Base-by-base conservation (phyloP, 495 filamentous ascomycete genomes). In the Xanthoparmelia taractica region DNA sequence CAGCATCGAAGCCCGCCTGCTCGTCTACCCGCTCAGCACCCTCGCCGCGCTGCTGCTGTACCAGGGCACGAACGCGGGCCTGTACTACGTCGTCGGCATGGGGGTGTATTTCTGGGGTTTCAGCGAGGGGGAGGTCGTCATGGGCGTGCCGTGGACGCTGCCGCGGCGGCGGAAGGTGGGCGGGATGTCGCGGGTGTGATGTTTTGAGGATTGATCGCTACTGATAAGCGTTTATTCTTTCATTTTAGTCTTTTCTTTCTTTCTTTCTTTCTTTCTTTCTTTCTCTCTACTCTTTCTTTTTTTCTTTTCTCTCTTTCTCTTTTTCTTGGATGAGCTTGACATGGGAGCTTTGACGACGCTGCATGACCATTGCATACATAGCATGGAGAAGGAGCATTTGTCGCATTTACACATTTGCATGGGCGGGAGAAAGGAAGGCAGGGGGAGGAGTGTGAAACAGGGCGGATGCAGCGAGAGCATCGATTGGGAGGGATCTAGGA, bases 81-180 rank as follows among this genome's bases (percentile, higher is more conserved):
- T 97, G 45, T 99, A 97, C 73, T 96, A 97, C 75, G 70, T 93
- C 15, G 85, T 97, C 59, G 95, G 91, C 0, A 84, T 95, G 72
- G 84, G 72, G 5, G 88, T 91, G 7, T 99, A 96, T 71, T 97
- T 97, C 70, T 97, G 94, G 92, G 95, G 89, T 0, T 97, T 93
- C 69, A 91, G 85, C 66, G 94, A 97, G 77, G 95, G 95, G 73
- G 95, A 99, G 87, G 91, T 96, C 73, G 81, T 86, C 0, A 84
- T 82, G 72, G 73, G 80, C 4, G 74, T 78, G 61, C 83, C 83
- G n/a, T 86, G 83, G 83, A 81, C 74, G 18, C 68, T 82, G 62
- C 80, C 80, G 0, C 75, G 75, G 60, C 60, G 63, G 62, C 77
- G 77, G 2, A 78, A 75, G 45, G 63, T 61, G 31, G 33, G 6